Evolutionary conservation across 2,329 filamentous ascomycete genomes (phyloP).

Genomic region (Blastomyces percursus): DNA sequence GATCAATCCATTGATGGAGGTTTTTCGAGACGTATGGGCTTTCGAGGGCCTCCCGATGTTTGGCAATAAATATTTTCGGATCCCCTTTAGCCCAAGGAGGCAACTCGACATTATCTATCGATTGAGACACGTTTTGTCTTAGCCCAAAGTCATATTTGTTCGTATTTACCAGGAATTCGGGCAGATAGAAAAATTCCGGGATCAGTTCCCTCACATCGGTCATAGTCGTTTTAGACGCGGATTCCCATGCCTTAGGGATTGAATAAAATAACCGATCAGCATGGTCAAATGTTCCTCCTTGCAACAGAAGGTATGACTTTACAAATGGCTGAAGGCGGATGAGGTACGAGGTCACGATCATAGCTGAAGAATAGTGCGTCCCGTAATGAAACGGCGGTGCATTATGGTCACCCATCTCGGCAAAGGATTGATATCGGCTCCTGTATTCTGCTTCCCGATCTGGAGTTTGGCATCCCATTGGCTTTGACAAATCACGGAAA

Average conservation of each 20-base stretch:
- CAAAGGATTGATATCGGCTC: slow-evolving; percentile 75
- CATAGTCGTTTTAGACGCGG: slow-evolving; percentile 79
- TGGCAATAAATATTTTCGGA: slow-evolving; percentile 86
- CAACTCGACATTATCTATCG: slow-evolving; percentile 76
- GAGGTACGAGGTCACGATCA: slow-evolving; percentile 95
- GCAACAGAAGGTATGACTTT: slow-evolving; percentile 83
- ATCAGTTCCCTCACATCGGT: slow-evolving; percentile 90
- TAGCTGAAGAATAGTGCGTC: slow-evolving; percentile 96
- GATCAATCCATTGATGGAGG: slow-evolving; percentile 88
- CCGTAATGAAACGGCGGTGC: slow-evolving; percentile 88
- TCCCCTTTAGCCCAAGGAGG: slow-evolving; percentile 96
- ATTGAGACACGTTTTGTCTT: slow-evolving; percentile 66
- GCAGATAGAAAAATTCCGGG: slow-evolving; percentile 93
- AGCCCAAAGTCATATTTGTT: slow-evolving; percentile 91
- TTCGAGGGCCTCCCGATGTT: slow-evolving; percentile 90
- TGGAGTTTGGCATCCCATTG: slow-evolving; percentile 83
- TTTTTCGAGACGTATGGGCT: slow-evolving; percentile 84
- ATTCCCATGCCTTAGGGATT: slow-evolving; percentile 80
- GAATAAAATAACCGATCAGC: slow-evolving; percentile 93
- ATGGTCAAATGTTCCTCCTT: slow-evolving; percentile 94
- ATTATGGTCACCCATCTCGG: slow-evolving; percentile 71
- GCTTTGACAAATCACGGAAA: slow-evolving; percentile 86
- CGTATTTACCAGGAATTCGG: slow-evolving; percentile 86
- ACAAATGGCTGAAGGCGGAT: slow-evolving; percentile 94
- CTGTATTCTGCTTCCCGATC: slow-evolving; percentile 67